phyloP scores from a whole-genome alignment of 2,329 filamentous ascomycete species.

The Phyllosticta capitalensis region DNA sequence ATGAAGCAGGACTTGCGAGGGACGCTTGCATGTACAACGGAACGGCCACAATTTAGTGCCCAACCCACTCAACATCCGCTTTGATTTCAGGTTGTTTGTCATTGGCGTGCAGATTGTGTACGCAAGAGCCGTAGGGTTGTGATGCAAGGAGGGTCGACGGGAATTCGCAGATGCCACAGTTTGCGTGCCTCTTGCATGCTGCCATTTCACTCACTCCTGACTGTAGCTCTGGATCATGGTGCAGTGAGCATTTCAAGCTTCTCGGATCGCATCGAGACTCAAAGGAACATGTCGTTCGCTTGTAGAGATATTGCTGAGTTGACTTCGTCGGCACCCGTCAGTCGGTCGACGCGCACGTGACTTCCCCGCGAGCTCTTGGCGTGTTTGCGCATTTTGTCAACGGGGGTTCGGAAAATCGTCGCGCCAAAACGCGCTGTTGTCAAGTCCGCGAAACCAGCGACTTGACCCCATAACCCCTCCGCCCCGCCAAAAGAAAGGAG shows the following conservation, averaged over 20 bases:
- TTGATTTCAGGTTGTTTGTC: background rate
- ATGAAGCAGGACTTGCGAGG: background rate
- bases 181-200: too few relatives aligned
- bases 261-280: too few relatives aligned
- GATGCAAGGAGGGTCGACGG: background rate
- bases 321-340: too few relatives aligned
- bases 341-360: too few relatives aligned
- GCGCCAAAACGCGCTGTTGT: constrained; percentile 11
- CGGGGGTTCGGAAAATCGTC: constrained; percentile 11
- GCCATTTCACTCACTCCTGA: too few relatives aligned
- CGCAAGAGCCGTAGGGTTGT: background rate
- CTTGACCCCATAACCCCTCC: constrained; percentile 6
- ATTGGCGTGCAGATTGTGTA: background rate
- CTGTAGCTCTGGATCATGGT: too few relatives aligned
- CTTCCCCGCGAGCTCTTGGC: constrained; percentile 2
- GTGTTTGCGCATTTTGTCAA: constrained; percentile 9
- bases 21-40: background rate
- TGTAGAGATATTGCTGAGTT: too few relatives aligned
- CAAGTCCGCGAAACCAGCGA: constrained; percentile 9
- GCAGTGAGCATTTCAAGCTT: too few relatives aligned
- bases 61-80: background rate
- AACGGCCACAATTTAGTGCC: background rate
- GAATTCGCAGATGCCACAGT: background rate
- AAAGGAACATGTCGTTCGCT: too few relatives aligned
- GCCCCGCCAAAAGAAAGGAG: background rate